Base-by-base conservation (phyloP, 2,329 filamentous ascomycete species). In the Xylariaceae sp. region DNA sequence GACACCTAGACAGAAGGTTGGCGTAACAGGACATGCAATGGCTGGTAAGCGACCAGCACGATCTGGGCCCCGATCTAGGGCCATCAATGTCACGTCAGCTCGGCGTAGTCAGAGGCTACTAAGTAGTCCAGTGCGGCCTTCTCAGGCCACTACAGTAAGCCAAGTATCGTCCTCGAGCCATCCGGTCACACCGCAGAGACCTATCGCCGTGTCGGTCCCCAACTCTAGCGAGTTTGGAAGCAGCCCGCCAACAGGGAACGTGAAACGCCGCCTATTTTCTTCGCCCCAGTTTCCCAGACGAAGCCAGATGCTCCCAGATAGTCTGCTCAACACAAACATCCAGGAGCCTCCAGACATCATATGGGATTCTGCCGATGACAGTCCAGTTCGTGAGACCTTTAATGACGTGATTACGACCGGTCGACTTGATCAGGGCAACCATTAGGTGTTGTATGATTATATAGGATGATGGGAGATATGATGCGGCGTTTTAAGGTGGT, bases 251-350 rank as follows among this genome's bases (percentile, higher is more conserved):
- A 7, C 35, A 15, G 17, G 17, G 17, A 18, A 18, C 17, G 47
- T 63, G 11, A 64, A 64, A 35, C 60, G 55, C 8, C 39, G 56
- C 3, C 63, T 65, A 10, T 64, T 67, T 30, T 71, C 71, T 15
- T 55, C 71, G 4, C 81, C 80, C 7, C 79, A 85, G 68, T 72
- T 83, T 15, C 67, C 79, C 59, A 77, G 78, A 1, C 77, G 75
- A 64, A 83, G 80, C 62, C 81, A 83, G 69, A 76, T 82, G 72
- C 70, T 85, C 58, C 77, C 82, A 9, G 77, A 80, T 18, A 79
- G 77, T 62, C 60, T 80, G 49, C 59, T 78, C 55, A 71, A 75
- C 42, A 74, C 77, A 34, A 72, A 70, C 62, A 67, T 73, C 35
- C 71, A 73, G 4, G 71, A 69, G 13, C 74, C 74, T 35, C 75